phyloP scores from a whole-genome alignment of 495 filamentous ascomycete genomes.

The Apiosordaria backusii region DNA sequence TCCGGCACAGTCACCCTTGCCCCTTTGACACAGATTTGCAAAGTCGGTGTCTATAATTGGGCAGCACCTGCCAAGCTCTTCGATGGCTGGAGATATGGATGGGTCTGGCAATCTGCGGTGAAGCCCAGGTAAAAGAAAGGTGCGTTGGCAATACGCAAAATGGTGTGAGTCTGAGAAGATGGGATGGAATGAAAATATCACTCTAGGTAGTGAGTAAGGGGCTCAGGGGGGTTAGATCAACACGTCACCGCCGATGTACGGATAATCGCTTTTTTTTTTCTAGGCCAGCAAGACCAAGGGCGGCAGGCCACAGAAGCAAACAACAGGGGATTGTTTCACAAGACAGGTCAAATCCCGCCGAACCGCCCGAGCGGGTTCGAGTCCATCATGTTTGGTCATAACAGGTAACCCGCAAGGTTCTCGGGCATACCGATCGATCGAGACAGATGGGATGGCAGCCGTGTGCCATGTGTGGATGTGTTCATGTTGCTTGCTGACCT shows the following conservation, averaged over 20 bases:
- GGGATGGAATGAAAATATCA: background rate
- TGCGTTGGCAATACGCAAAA: background rate
- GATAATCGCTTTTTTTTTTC: background rate
- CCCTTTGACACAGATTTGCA: background rate
- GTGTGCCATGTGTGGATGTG: background rate
- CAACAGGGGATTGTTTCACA: background rate
- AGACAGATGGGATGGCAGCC: background rate
- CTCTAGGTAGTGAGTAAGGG: background rate
- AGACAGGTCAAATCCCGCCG: conserved; percentile 18
- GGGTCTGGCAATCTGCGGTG: background rate
- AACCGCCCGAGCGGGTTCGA: background rate
- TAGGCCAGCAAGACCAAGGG: background rate
- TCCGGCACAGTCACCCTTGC: background rate
- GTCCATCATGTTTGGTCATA: background rate
- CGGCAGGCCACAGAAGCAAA: background rate
- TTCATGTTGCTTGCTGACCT: background rate
- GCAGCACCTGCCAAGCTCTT: background rate
- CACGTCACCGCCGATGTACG: background rate
- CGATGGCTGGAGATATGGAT: background rate
- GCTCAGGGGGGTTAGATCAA: background rate
- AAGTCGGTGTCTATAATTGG: background rate
- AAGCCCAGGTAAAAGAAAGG: background rate
- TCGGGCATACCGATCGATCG: background rate
- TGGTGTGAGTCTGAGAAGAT: background rate
- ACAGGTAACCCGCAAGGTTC: background rate